These are phyloP conservation scores for Capniomyces stellatus DNA, from an alignment of 371 early-diverging fungal genomes.

Conservation along the genomic window DNA sequence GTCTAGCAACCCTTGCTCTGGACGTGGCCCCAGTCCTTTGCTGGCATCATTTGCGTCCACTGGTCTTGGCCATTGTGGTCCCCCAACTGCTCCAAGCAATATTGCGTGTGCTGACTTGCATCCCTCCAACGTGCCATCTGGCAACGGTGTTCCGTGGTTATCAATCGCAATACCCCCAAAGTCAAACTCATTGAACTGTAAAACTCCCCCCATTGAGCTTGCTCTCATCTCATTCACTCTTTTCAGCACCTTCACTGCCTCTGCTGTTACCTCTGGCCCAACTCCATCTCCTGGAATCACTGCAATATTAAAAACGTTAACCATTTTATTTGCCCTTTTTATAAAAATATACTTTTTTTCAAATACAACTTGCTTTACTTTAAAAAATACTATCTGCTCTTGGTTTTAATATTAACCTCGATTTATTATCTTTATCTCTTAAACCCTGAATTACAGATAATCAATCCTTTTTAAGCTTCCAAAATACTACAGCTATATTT, in stretches of 20 bases:
- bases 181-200: conserved; percentile 57
- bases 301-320: conserved; percentile 34
- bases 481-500: no score
- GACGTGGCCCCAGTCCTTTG: conserved; percentile 59
- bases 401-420: no score
- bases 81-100: conserved; percentile 92
- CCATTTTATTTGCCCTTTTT: background rate
- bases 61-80: conserved; percentile 75
- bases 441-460: no score
- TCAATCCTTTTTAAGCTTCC: no score
- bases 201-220: conserved; percentile 30
- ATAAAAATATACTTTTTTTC: background rate
- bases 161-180: conserved; percentile 91
- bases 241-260: conserved; percentile 76
- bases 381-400: no score
- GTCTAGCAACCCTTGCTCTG: conserved; percentile 83
- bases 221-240: conserved; percentile 43
- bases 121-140: conserved; percentile 53
- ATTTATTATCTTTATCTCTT: no score
- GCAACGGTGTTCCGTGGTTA: conserved; percentile 49
- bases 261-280: conserved; percentile 84
- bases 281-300: conserved; percentile 89
- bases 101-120: conserved; percentile 73
- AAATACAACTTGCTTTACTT: no score
- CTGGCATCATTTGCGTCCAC: conserved; percentile 26